Conservation (phyloP, 768 basidiomycete genomes). For the Amanita pallidorosea region DNA sequence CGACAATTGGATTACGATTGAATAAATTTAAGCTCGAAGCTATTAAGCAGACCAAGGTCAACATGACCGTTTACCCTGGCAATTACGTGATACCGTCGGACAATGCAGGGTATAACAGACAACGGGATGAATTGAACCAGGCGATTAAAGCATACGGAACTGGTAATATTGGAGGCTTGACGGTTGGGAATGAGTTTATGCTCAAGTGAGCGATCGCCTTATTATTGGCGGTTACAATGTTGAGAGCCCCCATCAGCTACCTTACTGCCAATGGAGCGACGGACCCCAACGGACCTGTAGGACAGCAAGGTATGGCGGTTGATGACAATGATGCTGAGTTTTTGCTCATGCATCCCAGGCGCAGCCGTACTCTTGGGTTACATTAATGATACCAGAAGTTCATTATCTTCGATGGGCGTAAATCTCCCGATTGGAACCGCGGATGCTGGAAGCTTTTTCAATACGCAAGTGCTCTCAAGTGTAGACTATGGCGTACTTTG, state of each 20-base stretch:
- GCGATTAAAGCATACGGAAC: conserved; percentile 74
- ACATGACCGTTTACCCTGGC: conserved; percentile 71
- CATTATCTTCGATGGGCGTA: conserved; percentile 40
- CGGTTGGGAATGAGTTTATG: conserved; percentile 90
- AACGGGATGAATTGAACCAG: conserved; percentile 50
- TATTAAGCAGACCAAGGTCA: conserved; percentile 78
- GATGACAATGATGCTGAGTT: neutral
- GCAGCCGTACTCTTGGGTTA: conserved; percentile 47
- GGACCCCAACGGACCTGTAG: conserved; percentile 50
- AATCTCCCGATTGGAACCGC: conserved; percentile 66
- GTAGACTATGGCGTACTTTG: conserved; percentile 60
- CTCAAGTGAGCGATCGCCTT: conserved; percentile 41
- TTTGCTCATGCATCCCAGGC: conserved; percentile 22
- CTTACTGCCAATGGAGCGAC: conserved; percentile 33
- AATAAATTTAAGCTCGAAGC: conserved; percentile 56
- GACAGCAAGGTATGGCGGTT: conserved; percentile 23
- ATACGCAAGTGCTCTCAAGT: conserved; percentile 44
- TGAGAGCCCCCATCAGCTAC: conserved; percentile 31
- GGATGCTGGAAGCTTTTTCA: conserved; percentile 84
- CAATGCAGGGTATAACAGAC: conserved; percentile 53
- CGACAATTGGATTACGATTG: neutral
- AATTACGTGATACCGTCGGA: conserved; percentile 57
- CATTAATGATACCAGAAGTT: conserved; percentile 53
- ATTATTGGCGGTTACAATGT: neutral
- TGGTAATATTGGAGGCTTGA: conserved; percentile 67